These are phyloP conservation scores for Narthecium ossifragum DNA, from an alignment of 106 monocot genomes.

Conservation along the genomic window DNA sequence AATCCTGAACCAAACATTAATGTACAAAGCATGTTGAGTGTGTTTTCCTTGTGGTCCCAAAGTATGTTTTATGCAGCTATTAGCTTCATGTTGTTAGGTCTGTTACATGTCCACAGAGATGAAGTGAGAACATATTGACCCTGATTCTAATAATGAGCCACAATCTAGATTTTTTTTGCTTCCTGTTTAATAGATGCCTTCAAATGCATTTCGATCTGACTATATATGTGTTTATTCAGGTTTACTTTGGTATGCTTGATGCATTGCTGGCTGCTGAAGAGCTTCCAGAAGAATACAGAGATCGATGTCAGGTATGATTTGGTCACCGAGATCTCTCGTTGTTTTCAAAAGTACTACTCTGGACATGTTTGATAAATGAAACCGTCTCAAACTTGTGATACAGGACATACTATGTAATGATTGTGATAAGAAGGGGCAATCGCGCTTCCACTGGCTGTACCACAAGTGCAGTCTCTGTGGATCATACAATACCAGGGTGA, in stretches of 20 bases:
- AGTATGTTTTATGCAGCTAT: too few species aligned
- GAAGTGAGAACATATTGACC: too few species aligned
- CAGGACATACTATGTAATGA: conserved; percentile 96
- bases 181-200: too few species aligned
- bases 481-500: conserved; percentile 90
- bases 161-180: too few species aligned
- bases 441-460: conserved; percentile 92
- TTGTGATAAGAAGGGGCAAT: conserved; percentile 67
- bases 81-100: too few species aligned
- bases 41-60: too few species aligned
- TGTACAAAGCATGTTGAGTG: too few species aligned
- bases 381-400: neutral
- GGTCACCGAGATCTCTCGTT: neutral
- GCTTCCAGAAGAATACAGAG: conserved; percentile 84
- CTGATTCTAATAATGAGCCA: too few species aligned
- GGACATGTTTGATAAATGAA: neutral
- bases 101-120: too few species aligned
- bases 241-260: conserved; percentile 98
- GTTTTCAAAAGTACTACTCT: neutral
- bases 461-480: conserved; percentile 88
- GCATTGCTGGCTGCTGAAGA: conserved; percentile 71
- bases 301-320: conserved; percentile 62
- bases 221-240: conserved; percentile 26
- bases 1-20: too few species aligned
- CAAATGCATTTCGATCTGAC: too few species aligned